Evolutionary conservation across 129 eudicot species (phyloP), one percentile per base, ranked within the genome.

Genomic region (Dittrichia graveolens): DNA sequence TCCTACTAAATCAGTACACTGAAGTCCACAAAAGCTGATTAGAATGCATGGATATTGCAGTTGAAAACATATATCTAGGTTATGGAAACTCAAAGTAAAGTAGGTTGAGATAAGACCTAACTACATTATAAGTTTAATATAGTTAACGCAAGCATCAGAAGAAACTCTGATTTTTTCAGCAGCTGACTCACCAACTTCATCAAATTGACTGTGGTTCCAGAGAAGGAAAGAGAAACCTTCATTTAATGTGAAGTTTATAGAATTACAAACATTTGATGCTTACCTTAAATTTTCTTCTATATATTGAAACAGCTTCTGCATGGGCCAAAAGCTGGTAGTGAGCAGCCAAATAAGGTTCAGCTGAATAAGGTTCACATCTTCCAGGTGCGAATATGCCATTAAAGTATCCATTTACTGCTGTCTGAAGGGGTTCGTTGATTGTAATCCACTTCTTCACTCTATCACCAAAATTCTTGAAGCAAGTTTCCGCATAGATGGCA

Each of bases 241-340:
- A 24, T 24, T 24, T 24, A 24, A 24, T 24, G 0, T 24, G n/a
- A n/a, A n/a, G n/a, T n/a, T n/a, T n/a, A n/a, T n/a, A 70, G 54
- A 35, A 59, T 16, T 40, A 54, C n/a, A 7, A 70, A 53, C 55
- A 69, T 49, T 7, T 43, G 18, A 54, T 24, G 34, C 11, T 31
- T 74, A 84, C 96, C 96, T 84, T 63, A 80, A 73, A 89, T 68
- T 86, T 89, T 9, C 73, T 58, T 78, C 85, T 84, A 52, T 86
- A 89, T 13, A 89, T 79, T 71, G 92, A 82, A 80, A 82, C 96
- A 82, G 92, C 96, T 79, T 79, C 80, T 58, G 96, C 92, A 80
- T 89, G 96, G 55, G 92, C 92, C 79, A 89, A 75, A 73, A 89
- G 87, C 85, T 89, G 96, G 74, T 89, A 86, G 72, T 89, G 96